Evolutionary conservation across 257 asterid genomes (phyloP), one percentile per base, ranked within the genome.

Genomic region (Nicotiana sylvestris): DNA sequence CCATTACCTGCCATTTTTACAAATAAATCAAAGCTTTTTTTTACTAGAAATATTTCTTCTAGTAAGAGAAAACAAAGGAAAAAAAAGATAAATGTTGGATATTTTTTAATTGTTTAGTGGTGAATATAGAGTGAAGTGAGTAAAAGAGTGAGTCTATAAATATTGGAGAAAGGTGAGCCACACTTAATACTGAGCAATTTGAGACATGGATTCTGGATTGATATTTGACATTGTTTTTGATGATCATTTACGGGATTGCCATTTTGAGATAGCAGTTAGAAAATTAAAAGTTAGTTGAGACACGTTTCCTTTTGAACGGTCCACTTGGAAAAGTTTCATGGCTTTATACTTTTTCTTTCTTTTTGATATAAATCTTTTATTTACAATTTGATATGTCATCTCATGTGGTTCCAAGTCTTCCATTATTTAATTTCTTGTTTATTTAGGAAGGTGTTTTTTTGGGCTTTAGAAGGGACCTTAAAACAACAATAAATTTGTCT

Each of bases 1-100:
- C 97, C 98, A 56, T 49, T 86, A n/a, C 97, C 98, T 64, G 99
- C 97, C 98, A 95, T 95, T 78, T 87, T 13, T 58, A 65, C 60
- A 5, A 27, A 61, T 25, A 70, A 33, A 32, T 3, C 53, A 78
- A 86, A 56, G 57, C 82, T 70, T 33, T 64, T 21, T 55, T 21
- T 35, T 85, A 82, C 82, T 61, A 46, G 39, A 35, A 35, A 35
- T 35, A 35, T 8, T 58, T 35, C 62, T 66, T 77, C 49, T 56
- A 35, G 80, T 39, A 27, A 78, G n/a, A 43, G 27, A 53, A 60
- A 72, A 77, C 65, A 55, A 67, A 55, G 81, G 81, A 77, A 78
- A 64, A 61, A 83, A 58, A 74, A 70, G 80, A 81, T 85, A 37
- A 56, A 65, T 81, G 18, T 39, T 83, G 18, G 84, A 25, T 66